phyloP scores from a whole-genome alignment of 106 monocot genomes.

The Allium fistulosum region DNA sequence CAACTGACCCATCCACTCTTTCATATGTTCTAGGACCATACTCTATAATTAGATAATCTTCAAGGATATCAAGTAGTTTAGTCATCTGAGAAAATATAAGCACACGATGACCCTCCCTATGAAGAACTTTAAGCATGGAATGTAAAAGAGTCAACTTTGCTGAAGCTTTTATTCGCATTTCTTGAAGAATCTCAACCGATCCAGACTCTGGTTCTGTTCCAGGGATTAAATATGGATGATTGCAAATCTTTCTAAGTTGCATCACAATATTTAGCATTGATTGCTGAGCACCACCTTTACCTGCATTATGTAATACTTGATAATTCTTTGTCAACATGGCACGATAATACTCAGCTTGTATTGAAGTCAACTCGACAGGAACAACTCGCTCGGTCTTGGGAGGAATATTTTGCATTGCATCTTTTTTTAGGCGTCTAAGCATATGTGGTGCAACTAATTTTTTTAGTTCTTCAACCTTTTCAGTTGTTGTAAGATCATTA shows the following conservation, averaged over 20 bases:
- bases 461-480: conserved; percentile 92
- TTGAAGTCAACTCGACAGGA: conserved; percentile 90
- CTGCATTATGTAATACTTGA: conserved; percentile 78
- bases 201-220: conserved; percentile 96
- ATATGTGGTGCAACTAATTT: conserved; percentile 96
- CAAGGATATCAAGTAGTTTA: conserved; percentile 94
- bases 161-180: conserved; percentile 97
- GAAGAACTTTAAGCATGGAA: conserved; percentile 83
- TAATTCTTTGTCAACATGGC: conserved; percentile 98
- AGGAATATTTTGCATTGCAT: conserved; percentile 96
- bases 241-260: conserved; percentile 96
- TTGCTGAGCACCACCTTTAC: conserved; percentile 84
- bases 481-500: conserved; percentile 80
- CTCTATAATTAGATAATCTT: conserved; percentile 78
- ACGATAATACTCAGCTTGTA: conserved; percentile 92
- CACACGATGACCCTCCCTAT: conserved; percentile 91
- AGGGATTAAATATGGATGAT: conserved; percentile 96
- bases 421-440: conserved; percentile 89
- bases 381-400: conserved; percentile 91
- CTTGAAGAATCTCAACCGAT: conserved; percentile 75
- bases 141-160: conserved; percentile 81
- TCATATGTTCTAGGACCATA: conserved; percentile 88
- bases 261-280: conserved; percentile 97
- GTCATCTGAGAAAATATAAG: conserved; percentile 99
- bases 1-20: conserved; percentile 93